Percentiles rank a stretch among this genome's conserved stretches.
phyloP scores from a whole-genome alignment of 2,329 filamentous ascomycete genomes.

The Cladosporium sp. region DNA sequence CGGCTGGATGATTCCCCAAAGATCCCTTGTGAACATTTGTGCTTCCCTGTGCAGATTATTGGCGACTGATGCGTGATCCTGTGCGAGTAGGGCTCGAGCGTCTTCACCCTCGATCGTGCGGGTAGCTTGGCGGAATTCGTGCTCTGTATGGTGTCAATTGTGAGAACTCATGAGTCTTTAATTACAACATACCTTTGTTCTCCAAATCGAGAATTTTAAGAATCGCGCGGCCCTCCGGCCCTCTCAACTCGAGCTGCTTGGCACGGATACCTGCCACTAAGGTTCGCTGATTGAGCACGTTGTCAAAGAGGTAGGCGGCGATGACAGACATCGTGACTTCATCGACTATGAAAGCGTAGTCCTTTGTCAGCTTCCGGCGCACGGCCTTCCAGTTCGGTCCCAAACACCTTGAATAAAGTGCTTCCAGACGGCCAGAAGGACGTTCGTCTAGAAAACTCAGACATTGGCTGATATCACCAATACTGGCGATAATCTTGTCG shows the following conservation, averaged over 20 bases:
- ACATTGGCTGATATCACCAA: neutral
- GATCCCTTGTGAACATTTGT: neutral
- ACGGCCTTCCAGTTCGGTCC: neutral
- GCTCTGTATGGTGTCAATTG: neutral
- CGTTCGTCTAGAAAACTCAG: neutral
- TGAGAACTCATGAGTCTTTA: neutral
- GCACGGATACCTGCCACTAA: neutral
- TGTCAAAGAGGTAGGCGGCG: neutral
- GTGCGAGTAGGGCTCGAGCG: neutral
- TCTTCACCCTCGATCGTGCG: neutral
- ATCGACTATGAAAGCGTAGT: neutral
- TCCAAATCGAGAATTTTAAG: neutral
- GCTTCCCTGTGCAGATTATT: neutral
- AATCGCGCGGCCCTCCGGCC: neutral
- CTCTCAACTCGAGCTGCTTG: neutral
- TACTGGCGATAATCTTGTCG: neutral
- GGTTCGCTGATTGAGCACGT: neutral
- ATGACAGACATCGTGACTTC: neutral
- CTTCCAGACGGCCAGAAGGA: neutral
- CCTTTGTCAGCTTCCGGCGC: neutral
- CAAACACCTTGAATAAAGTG: neutral
- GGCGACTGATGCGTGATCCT: neutral
- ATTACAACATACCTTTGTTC: neutral
- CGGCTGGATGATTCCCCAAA: neutral
- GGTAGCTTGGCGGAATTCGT: neutral